Evolutionary conservation across 2,329 filamentous ascomycete species (phyloP).

Genomic region (Allantophomopsis cytisporea): DNA sequence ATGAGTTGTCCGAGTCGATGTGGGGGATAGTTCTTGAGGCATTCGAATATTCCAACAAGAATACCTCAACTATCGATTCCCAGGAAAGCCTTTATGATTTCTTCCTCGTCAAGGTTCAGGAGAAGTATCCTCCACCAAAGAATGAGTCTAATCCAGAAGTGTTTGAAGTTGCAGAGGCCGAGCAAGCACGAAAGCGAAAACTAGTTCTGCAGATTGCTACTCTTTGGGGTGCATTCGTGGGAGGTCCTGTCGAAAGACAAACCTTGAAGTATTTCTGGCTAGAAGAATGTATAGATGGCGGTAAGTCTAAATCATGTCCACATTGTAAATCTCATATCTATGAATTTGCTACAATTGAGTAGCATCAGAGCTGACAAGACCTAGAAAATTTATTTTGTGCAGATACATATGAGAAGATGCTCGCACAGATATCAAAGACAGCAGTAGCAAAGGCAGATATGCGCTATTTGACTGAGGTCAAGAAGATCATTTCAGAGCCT

Average conservation of each 20-base stretch:
- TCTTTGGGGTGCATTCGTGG: slow-evolving; percentile 38
- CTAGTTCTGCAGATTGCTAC: slow-evolving; percentile 23
- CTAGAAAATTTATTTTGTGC: slow-evolving; percentile 17
- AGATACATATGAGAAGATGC: slow-evolving; percentile 17
- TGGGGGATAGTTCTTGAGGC: slow-evolving; percentile 39
- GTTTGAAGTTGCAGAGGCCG: slow-evolving; percentile 6
- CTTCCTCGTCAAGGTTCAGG: slow-evolving; percentile 33
- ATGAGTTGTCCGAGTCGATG: slow-evolving; percentile 22
- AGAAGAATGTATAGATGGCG: slow-evolving; percentile 41
- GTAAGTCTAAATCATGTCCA: slow-evolving; percentile 8
- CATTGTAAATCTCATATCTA: no score
- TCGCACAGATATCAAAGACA: slow-evolving; percentile 13
- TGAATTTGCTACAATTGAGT: no score
- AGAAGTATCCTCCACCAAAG: slow-evolving; percentile 22
- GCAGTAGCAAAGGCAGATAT: slow-evolving; percentile 11
- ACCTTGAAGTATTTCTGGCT: slow-evolving; percentile 44
- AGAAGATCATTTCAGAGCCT: slow-evolving; percentile 4
- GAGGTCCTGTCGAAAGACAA: slow-evolving; percentile 31
- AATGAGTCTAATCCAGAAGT: slow-evolving; percentile 3
- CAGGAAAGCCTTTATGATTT: slow-evolving; percentile 35
- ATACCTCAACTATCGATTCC: slow-evolving; percentile 31
- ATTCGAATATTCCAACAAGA: slow-evolving; percentile 36
- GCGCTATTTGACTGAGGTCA: slow-evolving; percentile 11
- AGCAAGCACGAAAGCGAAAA: slow-evolving; percentile 18
- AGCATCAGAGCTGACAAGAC: slow-evolving; percentile 1